These are phyloP conservation scores for Neofusicoccum cordaticola DNA, from an alignment of 2,329 filamentous ascomycete species.

Conservation along the genomic window DNA sequence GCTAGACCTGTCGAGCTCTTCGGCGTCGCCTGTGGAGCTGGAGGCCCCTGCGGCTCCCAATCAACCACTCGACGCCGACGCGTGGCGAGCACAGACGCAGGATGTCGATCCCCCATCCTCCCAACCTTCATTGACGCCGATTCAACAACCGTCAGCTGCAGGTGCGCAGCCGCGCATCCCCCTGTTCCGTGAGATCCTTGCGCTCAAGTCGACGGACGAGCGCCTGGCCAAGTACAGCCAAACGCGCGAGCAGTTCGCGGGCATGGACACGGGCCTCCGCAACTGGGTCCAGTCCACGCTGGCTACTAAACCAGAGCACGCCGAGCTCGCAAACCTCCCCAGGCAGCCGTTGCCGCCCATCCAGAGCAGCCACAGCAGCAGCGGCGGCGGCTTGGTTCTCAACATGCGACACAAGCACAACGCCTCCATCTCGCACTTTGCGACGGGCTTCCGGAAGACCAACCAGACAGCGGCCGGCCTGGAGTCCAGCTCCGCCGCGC, in stretches of 20 bases:
- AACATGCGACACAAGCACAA: slow-evolving; percentile 33
- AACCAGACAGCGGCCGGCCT: slow-evolving; percentile 23
- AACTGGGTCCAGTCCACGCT: slow-evolving; percentile 55
- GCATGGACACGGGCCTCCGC: slow-evolving; percentile 71
- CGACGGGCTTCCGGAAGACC: slow-evolving; percentile 17
- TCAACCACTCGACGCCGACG: slow-evolving; percentile 16
- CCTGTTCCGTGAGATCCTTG: slow-evolving; percentile 72
- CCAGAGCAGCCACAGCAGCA: slow-evolving; percentile 17
- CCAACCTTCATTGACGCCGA: neutral
- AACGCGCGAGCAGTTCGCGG: slow-evolving; percentile 67
- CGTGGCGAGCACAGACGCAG: slow-evolving; percentile 14
- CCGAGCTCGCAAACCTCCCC: slow-evolving; percentile 47
- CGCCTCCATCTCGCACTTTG: slow-evolving; percentile 36
- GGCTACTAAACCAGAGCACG: slow-evolving; percentile 53
- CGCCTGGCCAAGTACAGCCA: slow-evolving; percentile 72
- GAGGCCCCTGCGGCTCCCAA: slow-evolving; percentile 16
- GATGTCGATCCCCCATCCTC: slow-evolving; percentile 17
- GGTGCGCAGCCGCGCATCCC: slow-evolving; percentile 10
- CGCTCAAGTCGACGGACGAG: slow-evolving; percentile 62
- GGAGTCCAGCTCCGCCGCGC: slow-evolving; percentile 27
- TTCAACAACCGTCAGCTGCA: neutral
- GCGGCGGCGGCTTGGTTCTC: slow-evolving; percentile 7
- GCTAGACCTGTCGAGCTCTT: slow-evolving; percentile 9
- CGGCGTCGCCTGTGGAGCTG: slow-evolving; percentile 15
- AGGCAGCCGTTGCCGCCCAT: slow-evolving; percentile 34